A percentile compares a stretch with the other conserved stretches of the same genome.
Evolutionary conservation across 345 rosid species (phyloP).

Genomic region (Linum tenue): DNA sequence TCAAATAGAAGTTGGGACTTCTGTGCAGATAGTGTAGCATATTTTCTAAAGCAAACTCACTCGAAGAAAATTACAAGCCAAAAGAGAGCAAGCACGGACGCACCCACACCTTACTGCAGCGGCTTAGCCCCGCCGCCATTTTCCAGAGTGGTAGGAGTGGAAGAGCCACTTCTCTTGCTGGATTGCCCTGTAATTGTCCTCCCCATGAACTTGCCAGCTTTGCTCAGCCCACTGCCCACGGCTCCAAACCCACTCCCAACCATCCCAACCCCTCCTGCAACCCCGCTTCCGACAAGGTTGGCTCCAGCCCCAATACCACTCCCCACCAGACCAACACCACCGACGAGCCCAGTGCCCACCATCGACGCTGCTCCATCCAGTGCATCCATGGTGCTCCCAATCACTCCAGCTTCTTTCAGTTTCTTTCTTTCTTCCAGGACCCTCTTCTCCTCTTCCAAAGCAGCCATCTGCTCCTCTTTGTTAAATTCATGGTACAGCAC

Average conservation of each 20-base stretch:
- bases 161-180: constrained; percentile 59
- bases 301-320: constrained; percentile 67
- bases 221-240: constrained; percentile 72
- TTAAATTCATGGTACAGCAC: constrained; percentile 58
- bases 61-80: neutral
- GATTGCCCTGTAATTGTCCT: constrained; percentile 71
- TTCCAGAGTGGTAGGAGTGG: constrained; percentile 68
- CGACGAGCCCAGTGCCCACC: constrained; percentile 45
- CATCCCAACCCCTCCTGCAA: constrained; percentile 34
- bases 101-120: constrained; percentile 11
- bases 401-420: constrained; percentile 78
- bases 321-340: constrained; percentile 74
- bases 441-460: constrained; percentile 84
- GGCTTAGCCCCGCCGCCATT: constrained; percentile 47
- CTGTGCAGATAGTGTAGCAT: too few species aligned
- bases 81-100: neutral
- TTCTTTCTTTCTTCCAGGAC: constrained; percentile 68
- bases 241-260: constrained; percentile 62
- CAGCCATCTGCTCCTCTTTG: constrained; percentile 75
- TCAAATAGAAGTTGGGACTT: neutral
- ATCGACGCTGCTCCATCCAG: constrained; percentile 56
- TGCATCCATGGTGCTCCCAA: constrained; percentile 90
- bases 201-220: constrained; percentile 82
- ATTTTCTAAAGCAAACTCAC: too few species aligned
- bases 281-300: constrained; percentile 46